Evolutionary conservation across 2,329 filamentous ascomycete species (phyloP).

Genomic region (Myriosclerotinia duriaeana): DNA sequence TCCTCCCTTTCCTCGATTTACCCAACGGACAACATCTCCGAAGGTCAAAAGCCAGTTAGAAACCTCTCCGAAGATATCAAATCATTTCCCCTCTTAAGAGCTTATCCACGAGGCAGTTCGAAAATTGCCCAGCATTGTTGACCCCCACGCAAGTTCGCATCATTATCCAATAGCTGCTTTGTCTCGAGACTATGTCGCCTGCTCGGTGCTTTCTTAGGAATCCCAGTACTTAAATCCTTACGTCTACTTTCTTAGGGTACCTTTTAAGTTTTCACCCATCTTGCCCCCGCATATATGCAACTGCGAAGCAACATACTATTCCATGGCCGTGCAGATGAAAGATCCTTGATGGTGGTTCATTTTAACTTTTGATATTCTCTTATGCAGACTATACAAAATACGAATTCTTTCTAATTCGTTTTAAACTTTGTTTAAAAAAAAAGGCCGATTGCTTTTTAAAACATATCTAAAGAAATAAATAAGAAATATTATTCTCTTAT

Average conservation of each 20-base stretch:
- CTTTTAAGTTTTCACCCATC: background rate
- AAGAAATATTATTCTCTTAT: too few species aligned
- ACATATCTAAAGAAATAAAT: too few species aligned
- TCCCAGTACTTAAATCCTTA: background rate
- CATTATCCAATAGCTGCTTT: background rate
- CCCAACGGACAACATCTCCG: slow-evolving; percentile 12
- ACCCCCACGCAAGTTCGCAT: slow-evolving; percentile 5
- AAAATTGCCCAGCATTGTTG: background rate
- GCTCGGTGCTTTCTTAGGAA: background rate
- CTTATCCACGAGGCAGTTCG: background rate
- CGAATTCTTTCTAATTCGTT: background rate
- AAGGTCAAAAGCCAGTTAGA: background rate
- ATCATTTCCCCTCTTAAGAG: background rate
- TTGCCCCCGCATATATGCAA: slow-evolving; percentile 13
- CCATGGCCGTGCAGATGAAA: slow-evolving; percentile 11
- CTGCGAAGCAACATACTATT: background rate
- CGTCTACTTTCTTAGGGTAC: background rate
- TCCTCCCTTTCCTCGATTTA: background rate
- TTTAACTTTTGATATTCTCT: background rate
- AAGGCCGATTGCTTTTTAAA: too few species aligned
- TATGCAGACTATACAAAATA: background rate
- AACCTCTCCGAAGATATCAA: background rate
- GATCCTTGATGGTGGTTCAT: slow-evolving; percentile 14
- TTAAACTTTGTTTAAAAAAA: too few species aligned
- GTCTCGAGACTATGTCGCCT: background rate